A percentile compares a stretch with the other conserved stretches of the same genome.
Conservation (phyloP, 345 rosid genomes). For the Melaleuca quinquenervia region DNA sequence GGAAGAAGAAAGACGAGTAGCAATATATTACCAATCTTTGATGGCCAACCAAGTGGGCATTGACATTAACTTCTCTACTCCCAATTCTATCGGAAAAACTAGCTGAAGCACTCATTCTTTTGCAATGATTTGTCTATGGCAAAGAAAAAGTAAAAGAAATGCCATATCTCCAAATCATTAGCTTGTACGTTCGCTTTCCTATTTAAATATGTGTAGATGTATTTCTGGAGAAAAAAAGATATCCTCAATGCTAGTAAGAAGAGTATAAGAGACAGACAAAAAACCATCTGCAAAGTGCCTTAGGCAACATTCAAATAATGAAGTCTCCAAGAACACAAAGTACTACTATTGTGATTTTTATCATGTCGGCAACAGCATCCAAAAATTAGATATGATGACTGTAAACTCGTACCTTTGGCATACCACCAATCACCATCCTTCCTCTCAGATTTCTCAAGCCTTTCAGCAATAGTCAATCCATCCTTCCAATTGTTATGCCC, state of each 20-base stretch:
- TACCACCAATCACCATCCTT: constrained; percentile 78
- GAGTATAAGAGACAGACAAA: background rate
- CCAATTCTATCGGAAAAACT: background rate
- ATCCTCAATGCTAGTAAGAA: background rate
- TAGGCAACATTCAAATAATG: background rate
- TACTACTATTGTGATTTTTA: background rate
- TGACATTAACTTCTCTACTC: background rate
- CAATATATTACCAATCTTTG: background rate
- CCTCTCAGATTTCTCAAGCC: constrained; percentile 36
- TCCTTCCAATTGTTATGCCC: constrained; percentile 75
- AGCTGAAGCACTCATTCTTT: background rate
- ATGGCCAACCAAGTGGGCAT: background rate
- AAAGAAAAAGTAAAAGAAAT: background rate
- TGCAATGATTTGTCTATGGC: background rate
- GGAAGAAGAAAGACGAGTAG: background rate
- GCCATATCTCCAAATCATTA: background rate
- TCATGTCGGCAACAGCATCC: background rate
- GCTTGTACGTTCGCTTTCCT: background rate
- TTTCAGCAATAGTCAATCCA: constrained; percentile 57
- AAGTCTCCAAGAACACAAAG: background rate
- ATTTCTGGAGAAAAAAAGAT: background rate
- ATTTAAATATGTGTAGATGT: background rate
- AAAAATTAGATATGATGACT: background rate
- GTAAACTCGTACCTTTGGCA: constrained; percentile 46
- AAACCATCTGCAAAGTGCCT: background rate